These are phyloP conservation scores for Eucalyptus coolabah DNA, from an alignment of 345 rosid genomes.

Conservation along the genomic window DNA sequence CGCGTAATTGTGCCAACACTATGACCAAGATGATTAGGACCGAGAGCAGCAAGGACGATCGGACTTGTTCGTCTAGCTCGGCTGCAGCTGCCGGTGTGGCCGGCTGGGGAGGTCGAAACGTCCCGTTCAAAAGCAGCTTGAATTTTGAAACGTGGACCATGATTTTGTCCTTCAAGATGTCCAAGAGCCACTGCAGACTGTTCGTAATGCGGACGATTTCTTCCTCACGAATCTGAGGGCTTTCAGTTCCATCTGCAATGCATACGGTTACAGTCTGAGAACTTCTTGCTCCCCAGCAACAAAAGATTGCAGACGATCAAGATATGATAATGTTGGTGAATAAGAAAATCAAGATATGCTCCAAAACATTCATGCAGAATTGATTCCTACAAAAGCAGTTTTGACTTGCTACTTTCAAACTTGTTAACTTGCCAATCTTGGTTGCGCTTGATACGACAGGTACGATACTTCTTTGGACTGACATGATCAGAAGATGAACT, in stretches of 20 bases:
- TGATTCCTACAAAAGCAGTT: neutral
- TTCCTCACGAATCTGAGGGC: neutral
- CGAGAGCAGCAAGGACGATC: conserved; percentile 29
- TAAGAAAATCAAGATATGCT: neutral
- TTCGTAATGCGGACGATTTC: neutral
- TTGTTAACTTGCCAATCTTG: neutral
- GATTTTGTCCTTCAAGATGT: conserved; percentile 13
- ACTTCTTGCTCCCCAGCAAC: too few species aligned
- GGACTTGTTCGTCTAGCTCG: conserved; percentile 6
- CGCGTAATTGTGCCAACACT: conserved; percentile 7
- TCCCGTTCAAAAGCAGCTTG: conserved; percentile 7
- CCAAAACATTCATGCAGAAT: neutral
- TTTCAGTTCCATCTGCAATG: neutral
- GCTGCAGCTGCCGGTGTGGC: neutral
- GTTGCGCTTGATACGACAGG: neutral
- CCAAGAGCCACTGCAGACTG: conserved; percentile 17
- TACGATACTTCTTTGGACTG: neutral
- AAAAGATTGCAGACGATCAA: neutral
- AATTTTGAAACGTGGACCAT: conserved; percentile 18
- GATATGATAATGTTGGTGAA: neutral
- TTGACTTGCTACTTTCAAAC: neutral
- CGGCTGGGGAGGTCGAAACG: neutral
- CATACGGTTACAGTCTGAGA: neutral
- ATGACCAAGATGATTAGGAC: conserved; percentile 27
- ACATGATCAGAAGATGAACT: neutral